Evolutionary conservation across 805 yeast species (phyloP).

Genomic region (Nakazawaea molendinolei): DNA sequence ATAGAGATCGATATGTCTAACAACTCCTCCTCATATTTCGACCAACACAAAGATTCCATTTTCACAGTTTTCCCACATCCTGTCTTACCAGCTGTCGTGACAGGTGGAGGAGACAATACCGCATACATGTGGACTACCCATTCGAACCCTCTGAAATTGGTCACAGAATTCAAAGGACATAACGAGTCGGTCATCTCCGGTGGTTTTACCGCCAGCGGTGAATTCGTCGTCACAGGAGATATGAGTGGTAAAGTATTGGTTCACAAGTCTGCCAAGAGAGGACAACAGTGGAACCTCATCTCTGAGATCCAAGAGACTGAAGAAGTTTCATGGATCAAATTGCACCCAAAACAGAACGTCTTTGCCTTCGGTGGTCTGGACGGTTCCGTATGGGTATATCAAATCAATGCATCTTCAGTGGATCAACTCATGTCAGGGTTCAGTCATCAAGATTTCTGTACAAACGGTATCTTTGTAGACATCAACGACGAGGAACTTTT

Average conservation of each 20-base stretch:
- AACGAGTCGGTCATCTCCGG: conserved; percentile 84
- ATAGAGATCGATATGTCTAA: conserved; percentile 83
- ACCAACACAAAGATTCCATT: conserved; percentile 81
- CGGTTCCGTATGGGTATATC: conserved; percentile 93
- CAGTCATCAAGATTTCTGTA: conserved; percentile 75
- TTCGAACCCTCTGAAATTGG: conserved; percentile 74
- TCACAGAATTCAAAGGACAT: conserved; percentile 72
- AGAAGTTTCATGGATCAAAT: conserved; percentile 77
- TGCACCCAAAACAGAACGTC: conserved; percentile 69
- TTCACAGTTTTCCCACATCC: conserved; percentile 84
- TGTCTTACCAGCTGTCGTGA: conserved; percentile 71
- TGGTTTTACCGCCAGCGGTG: conserved; percentile 79
- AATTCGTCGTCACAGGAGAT: conserved; percentile 80
- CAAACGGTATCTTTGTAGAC: conserved; percentile 71
- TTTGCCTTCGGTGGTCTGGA: conserved; percentile 91
- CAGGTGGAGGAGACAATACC: conserved; percentile 93
- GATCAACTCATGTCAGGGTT: conserved; percentile 75
- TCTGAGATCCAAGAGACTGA: conserved; percentile 80
- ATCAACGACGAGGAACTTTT: conserved; percentile 49
- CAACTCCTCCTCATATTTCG: conserved; percentile 86
- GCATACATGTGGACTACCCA: conserved; percentile 93
- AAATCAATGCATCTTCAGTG: conserved; percentile 49
- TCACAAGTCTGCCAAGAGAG: conserved; percentile 65
- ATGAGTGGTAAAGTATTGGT: conserved; percentile 86
- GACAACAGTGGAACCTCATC: conserved; percentile 72